Conservation (phyloP, 306 rosid genomes). For the Quercus rubra region DNA sequence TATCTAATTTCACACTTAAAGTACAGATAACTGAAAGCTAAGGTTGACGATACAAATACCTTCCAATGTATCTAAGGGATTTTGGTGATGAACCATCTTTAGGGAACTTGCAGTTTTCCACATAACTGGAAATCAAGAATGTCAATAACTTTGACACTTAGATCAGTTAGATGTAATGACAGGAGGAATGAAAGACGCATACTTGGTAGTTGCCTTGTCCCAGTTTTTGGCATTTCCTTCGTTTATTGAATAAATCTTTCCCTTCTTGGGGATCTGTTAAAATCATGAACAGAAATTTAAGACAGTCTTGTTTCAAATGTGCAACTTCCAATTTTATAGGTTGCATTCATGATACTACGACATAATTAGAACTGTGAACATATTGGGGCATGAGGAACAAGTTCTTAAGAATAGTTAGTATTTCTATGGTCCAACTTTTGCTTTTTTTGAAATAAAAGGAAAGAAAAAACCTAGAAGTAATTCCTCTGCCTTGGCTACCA, state of each 20-base stretch:
- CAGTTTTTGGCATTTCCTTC: slow-evolving; percentile 95
- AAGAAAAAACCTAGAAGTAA: neutral
- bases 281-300: neutral
- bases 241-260: slow-evolving; percentile 86
- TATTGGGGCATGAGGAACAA: neutral
- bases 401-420: neutral
- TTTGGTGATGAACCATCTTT: slow-evolving; percentile 74
- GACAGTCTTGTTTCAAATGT: neutral
- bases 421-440: neutral
- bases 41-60: slow-evolving; percentile 37
- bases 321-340: neutral
- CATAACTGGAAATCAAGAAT: slow-evolving; percentile 48
- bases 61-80: slow-evolving; percentile 88
- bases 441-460: neutral
- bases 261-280: slow-evolving; percentile 73
- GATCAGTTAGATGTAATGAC: neutral
- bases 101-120: slow-evolving; percentile 86
- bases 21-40: slow-evolving; percentile 9
- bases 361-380: neutral
- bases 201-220: slow-evolving; percentile 79
- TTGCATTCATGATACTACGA: neutral
- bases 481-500: neutral
- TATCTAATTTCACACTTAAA: neutral
- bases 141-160: slow-evolving; percentile 3
- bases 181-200: slow-evolving; percentile 16